Evolutionary conservation across 208 protist species (phyloP).

Genomic region (Angomonas ambiguus): DNA sequence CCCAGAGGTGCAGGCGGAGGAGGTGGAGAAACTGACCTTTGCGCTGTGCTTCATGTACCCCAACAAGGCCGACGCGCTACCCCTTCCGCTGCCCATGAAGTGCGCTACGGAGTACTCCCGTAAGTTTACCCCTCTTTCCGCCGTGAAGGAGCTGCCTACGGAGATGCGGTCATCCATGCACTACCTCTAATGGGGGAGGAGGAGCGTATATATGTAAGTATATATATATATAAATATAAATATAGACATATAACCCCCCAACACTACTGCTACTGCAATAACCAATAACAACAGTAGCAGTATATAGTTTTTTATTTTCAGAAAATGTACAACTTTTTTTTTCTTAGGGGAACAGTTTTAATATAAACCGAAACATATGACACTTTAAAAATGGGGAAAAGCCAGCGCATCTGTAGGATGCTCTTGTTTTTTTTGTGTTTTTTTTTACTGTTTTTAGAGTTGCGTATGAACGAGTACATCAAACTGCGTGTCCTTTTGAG

Average conservation of each 20-base stretch:
- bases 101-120: conserved; percentile 53
- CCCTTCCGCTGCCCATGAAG: conserved; percentile 54
- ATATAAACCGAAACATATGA: too few species aligned
- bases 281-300: too few species aligned
- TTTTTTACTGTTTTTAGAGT: too few species aligned
- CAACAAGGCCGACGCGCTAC: conserved; percentile 62
- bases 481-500: too few species aligned
- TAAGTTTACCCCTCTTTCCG: conserved; percentile 32
- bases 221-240: conserved; percentile 13
- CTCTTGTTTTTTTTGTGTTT: not conserved
- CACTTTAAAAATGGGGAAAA: too few species aligned
- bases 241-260: not conserved
- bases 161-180: conserved; percentile 45
- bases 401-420: too few species aligned
- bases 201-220: not conserved
- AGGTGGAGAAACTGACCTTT: conserved; percentile 38
- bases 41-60: conserved; percentile 57
- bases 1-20: conserved; percentile 14
- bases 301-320: too few species aligned
- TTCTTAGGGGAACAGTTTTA: too few species aligned
- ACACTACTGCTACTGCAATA: too few species aligned
- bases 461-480: too few species aligned
- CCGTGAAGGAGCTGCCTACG: conserved; percentile 20
- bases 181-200: conserved; percentile 30
- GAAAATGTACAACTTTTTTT: too few species aligned